Base-by-base conservation (phyloP, 2,329 filamentous ascomycete genomes). In the Didymella exigua region DNA sequence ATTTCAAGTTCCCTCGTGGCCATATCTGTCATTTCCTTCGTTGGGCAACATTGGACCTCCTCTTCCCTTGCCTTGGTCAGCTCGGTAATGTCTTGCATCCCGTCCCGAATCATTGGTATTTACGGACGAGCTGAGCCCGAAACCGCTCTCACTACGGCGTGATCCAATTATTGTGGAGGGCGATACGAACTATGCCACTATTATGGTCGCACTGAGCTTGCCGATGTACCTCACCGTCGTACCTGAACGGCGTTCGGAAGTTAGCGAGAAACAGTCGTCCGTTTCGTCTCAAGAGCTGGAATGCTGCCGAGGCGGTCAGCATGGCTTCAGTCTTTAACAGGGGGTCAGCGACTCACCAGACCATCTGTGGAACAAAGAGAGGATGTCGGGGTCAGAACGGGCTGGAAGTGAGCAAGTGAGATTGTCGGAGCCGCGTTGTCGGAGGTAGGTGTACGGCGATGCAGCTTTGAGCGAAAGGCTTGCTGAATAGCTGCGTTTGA, bases 1-100 rank as follows among this genome's bases (percentile, higher is more conserved):
- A 26, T 24, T 29, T 31, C 21, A 13, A 43, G 7, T 24, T 33
- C 23, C 29, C 58, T 60, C 47, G 49, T 61, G 56, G 59, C 52
- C 45, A 31, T 7, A 42, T 58, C 55, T 53, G 60, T 47, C 41
- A 40, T 50, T 34, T 54, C 48, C 51, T 60, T 56, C 40, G 49
- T 62, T 55, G 51, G 50, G 50, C 51, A 16, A 40, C 27, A 26
- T 40, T 27, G 41, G 27, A 45, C 41, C 42, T 43, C 38, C 31
- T 51, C 37, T 41, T 40, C 43, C 48, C 54, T 48, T 56, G 38
- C 48, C 31, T 41, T 31, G 36, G 14, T 38, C 30, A 37, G 41
- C n/a, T 43, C 41, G 48, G 26, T 38, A 27, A 34, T 34, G 54
- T 51, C 54, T 48, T 43, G 26, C 37, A 29, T 24, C 36, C 19